Conservation (phyloP, 1,284 basidiomycete genomes). For the Pseudozyma flocculosa region DNA sequence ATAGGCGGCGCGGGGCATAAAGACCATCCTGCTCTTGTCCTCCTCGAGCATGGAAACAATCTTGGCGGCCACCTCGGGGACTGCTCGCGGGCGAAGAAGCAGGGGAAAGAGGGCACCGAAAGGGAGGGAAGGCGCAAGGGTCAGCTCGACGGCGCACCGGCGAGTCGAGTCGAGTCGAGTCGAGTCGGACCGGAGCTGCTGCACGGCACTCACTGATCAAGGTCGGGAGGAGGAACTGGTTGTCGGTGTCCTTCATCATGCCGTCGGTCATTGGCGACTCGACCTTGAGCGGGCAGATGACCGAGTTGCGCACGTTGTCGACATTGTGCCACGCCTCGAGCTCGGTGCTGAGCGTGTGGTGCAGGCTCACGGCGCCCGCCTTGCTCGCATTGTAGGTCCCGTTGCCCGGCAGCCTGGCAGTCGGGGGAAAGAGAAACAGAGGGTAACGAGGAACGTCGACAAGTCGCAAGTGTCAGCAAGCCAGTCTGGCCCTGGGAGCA, state of each 20-base stretch:
- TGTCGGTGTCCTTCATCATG: conserved; percentile 32
- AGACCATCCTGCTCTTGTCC: conserved; percentile 29
- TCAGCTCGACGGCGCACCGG: too few species aligned
- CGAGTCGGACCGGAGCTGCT: too few species aligned
- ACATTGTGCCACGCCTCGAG: conserved; percentile 39
- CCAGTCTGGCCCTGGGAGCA: too few species aligned
- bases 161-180: too few species aligned
- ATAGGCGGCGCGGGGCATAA: conserved; percentile 26
- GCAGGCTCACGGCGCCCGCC: conserved; percentile 33
- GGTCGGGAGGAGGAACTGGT: conserved; percentile 40
- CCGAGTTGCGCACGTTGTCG: conserved; percentile 31
- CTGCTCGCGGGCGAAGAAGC: not conserved
- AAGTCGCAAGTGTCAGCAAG: not conserved
- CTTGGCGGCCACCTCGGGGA: conserved; percentile 30
- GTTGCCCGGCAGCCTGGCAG: conserved; percentile 30
- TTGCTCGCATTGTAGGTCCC: conserved; percentile 40
- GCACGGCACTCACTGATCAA: conserved; percentile 15
- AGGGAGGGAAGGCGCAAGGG: not conserved
- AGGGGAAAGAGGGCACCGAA: too few species aligned
- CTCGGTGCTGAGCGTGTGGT: conserved; percentile 29
- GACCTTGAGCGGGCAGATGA: conserved; percentile 46
- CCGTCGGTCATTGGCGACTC: conserved; percentile 43
- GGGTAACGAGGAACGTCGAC: too few species aligned
- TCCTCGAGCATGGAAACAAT: conserved; percentile 35
- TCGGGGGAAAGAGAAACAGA: not conserved